A percentile compares a stretch with the other conserved stretches of the same genome.
Conservation (phyloP, 2,329 filamentous ascomycete genomes). For the Exophiala lecanii-corni region DNA sequence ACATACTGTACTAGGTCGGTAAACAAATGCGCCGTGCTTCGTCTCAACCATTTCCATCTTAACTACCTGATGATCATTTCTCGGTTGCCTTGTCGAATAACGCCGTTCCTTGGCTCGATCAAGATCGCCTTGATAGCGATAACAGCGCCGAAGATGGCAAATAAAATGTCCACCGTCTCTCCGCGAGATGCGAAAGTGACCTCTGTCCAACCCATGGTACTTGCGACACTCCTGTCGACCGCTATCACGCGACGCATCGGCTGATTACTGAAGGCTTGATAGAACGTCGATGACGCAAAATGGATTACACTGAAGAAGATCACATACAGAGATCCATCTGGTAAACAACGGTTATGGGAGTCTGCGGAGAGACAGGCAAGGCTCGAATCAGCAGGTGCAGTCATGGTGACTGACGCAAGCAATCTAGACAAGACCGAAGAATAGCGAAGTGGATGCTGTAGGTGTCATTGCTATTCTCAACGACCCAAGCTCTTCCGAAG, state of each 20-base stretch:
- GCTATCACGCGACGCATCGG: neutral
- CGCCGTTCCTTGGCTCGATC: no score
- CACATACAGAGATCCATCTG: slow-evolving; percentile 40
- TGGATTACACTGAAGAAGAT: slow-evolving; percentile 42
- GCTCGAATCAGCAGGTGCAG: no score
- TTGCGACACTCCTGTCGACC: neutral
- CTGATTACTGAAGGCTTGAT: slow-evolving; percentile 64
- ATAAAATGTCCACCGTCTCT: slow-evolving; percentile 24
- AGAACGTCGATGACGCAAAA: slow-evolving; percentile 42
- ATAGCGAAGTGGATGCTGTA: slow-evolving; percentile 56
- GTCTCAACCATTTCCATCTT: no score
- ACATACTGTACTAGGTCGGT: no score
- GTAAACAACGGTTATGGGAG: slow-evolving; percentile 42
- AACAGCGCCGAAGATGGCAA: slow-evolving; percentile 17
- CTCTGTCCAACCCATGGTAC: slow-evolving; percentile 23
- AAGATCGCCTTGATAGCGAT: no score
- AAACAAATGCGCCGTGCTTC: no score
- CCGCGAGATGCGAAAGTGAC: slow-evolving; percentile 24
- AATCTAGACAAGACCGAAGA: slow-evolving; percentile 26
- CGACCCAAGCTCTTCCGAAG: slow-evolving; percentile 35
- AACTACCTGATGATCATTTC: no score
- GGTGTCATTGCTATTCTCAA: slow-evolving; percentile 53
- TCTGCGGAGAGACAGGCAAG: slow-evolving; percentile 41
- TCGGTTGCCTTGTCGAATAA: no score
- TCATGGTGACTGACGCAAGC: no score